These are phyloP conservation scores for Mycena filopes DNA, from an alignment of 768 basidiomycete species.

Conservation along the genomic window DNA sequence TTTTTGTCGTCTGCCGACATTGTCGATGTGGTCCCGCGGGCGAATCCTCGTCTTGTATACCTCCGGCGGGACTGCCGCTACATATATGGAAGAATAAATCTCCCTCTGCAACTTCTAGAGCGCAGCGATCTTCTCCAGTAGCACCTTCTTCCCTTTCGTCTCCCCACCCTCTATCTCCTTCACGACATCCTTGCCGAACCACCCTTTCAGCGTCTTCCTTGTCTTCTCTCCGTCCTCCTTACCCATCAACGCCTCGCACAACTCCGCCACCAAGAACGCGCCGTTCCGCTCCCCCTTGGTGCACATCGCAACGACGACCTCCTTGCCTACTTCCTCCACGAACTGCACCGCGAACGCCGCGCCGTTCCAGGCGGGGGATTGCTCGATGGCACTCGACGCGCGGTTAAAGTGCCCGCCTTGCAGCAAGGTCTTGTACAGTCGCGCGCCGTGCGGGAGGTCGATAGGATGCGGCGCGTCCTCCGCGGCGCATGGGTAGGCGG, in stretches of 20 bases:
- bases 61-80: no score
- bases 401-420: slow-evolving; percentile 92
- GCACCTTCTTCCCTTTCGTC: slow-evolving; percentile 77
- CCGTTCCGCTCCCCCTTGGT: slow-evolving; percentile 66
- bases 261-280: slow-evolving; percentile 79
- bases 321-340: slow-evolving; percentile 62
- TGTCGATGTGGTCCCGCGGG: no score
- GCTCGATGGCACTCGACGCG: slow-evolving; percentile 62
- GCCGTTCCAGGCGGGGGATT: slow-evolving; percentile 65
- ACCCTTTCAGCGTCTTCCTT: slow-evolving; percentile 58
- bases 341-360: slow-evolving; percentile 69
- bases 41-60: no score
- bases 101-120: no score
- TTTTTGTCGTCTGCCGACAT: no score
- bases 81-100: no score
- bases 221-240: slow-evolving; percentile 49
- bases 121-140: slow-evolving; percentile 65
- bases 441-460: slow-evolving; percentile 83
- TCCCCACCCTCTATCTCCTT: slow-evolving; percentile 62
- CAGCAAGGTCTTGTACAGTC: slow-evolving; percentile 88
- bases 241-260: slow-evolving; percentile 67
- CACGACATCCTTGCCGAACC: slow-evolving; percentile 65
- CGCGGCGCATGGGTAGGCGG: slow-evolving; percentile 62
- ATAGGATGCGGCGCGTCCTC: slow-evolving; percentile 70
- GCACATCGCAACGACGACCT: slow-evolving; percentile 66